Conservation (phyloP, 1,139 yeast species). For the Yamadazyma jaroonii region DNA sequence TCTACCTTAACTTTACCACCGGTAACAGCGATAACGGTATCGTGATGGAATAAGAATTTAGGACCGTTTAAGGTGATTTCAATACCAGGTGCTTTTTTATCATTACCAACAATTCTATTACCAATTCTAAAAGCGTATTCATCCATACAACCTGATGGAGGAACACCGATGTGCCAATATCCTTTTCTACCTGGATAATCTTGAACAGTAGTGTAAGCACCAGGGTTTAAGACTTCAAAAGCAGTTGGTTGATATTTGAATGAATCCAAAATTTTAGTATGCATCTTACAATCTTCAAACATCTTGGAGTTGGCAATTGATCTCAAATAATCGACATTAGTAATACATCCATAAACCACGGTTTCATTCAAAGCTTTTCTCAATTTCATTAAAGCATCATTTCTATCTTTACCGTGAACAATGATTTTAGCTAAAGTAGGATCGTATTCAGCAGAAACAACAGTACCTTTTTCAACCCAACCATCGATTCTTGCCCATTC, state of each 20-base stretch:
- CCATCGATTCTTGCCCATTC: conserved; percentile 89
- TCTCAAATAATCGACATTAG: conserved; percentile 86
- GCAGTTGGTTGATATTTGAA: conserved; percentile 79
- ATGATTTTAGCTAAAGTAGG: conserved; percentile 96
- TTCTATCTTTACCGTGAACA: conserved; percentile 87
- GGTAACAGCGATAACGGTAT: conserved; percentile 72
- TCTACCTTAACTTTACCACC: conserved; percentile 77
- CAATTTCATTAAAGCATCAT: conserved; percentile 74
- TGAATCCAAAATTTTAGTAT: conserved; percentile 84
- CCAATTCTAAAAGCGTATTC: conserved; percentile 85
- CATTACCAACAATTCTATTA: conserved; percentile 86
- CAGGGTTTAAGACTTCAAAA: conserved; percentile 79
- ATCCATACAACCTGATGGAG: conserved; percentile 99
- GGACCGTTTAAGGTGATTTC: conserved; percentile 92
- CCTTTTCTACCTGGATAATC: conserved; percentile 93
- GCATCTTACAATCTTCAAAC: conserved; percentile 81
- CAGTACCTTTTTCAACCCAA: conserved; percentile 92
- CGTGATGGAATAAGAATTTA: conserved; percentile 75
- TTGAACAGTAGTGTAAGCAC: conserved; percentile 93
- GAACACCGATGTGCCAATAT: conserved; percentile 90
- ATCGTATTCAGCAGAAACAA: conserved; percentile 87
- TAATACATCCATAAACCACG: conserved; percentile 79
- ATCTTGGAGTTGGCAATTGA: conserved; percentile 78
- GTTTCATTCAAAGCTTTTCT: conserved; percentile 84
- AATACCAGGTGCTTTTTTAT: conserved; percentile 76